phyloP scores from a whole-genome alignment of 305 asterid species.

The Andrographis paniculata region DNA sequence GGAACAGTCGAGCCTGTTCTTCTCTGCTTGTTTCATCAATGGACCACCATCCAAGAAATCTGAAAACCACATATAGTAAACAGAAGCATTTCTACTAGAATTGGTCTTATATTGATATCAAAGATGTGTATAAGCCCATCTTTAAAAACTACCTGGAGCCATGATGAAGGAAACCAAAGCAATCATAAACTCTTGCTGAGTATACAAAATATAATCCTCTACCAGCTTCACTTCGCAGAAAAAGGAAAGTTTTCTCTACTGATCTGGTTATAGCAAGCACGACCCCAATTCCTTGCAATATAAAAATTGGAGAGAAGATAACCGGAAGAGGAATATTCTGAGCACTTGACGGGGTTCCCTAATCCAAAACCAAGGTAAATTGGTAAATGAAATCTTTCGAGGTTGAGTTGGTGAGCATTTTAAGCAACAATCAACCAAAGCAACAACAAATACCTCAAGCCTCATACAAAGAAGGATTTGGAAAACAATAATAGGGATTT shows the following conservation, averaged over 20 bases:
- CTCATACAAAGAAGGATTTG: conserved; percentile 92
- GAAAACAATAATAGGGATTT: conserved; percentile 75
- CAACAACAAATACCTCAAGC: conserved; percentile 62
- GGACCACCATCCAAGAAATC: conserved; percentile 99
- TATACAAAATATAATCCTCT: conserved; percentile 51
- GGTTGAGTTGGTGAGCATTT: conserved; percentile 6
- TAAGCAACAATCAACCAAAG: conserved; percentile 13
- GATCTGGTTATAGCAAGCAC: conserved; percentile 57
- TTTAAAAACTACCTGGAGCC: conserved; percentile 70
- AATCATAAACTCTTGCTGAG: conserved; percentile 61
- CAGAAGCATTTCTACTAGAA: conserved; percentile 6
- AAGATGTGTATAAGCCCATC: neutral
- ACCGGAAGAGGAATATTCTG: conserved; percentile 62
- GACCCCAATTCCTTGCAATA: conserved; percentile 78
- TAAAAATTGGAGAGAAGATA: conserved; percentile 78
- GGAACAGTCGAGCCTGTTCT: conserved; percentile 79
- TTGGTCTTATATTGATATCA: neutral
- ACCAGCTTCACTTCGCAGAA: conserved; percentile 60
- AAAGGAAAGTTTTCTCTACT: conserved; percentile 57
- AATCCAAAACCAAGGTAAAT: conserved; percentile 24
- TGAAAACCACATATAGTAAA: conserved; percentile 18
- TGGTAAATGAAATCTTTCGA: conserved; percentile 18
- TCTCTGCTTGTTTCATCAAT: conserved; percentile 93
- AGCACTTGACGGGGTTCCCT: conserved; percentile 83
- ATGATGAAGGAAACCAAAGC: conserved; percentile 76